Conservation (phyloP, 495 filamentous ascomycete species). For the Penicillium steckii region DNA sequence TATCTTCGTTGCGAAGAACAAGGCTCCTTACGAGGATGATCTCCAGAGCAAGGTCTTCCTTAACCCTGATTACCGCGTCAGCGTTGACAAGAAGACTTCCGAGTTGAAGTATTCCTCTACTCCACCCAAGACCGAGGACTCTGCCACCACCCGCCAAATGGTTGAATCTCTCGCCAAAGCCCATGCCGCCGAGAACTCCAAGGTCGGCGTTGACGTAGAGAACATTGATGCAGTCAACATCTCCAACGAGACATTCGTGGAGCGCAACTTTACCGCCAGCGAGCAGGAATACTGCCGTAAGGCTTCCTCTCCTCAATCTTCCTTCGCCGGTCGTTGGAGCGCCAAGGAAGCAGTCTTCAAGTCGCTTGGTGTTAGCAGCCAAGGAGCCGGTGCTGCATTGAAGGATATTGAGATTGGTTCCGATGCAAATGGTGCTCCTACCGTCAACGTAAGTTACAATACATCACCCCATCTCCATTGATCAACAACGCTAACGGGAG, state of each 20-base stretch:
- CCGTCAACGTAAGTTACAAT: slow-evolving; percentile 70
- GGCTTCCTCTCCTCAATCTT: slow-evolving; percentile 72
- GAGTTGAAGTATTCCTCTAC: slow-evolving; percentile 69
- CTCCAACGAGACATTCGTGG: slow-evolving; percentile 88
- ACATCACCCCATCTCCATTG: neutral
- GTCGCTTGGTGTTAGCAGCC: slow-evolving; percentile 81
- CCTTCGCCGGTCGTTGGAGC: slow-evolving; percentile 91
- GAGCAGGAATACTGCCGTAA: slow-evolving; percentile 85
- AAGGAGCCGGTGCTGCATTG: slow-evolving; percentile 84
- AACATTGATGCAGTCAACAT: slow-evolving; percentile 80
- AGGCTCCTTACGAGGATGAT: slow-evolving; percentile 86
- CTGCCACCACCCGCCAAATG: slow-evolving; percentile 64
- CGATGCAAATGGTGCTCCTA: slow-evolving; percentile 77
- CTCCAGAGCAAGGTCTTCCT: slow-evolving; percentile 85
- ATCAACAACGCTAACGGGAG: slow-evolving; percentile 32
- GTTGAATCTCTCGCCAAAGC: slow-evolving; percentile 76
- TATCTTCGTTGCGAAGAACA: slow-evolving; percentile 91
- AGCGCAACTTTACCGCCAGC: slow-evolving; percentile 84
- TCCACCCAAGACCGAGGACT: slow-evolving; percentile 57
- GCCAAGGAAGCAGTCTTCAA: slow-evolving; percentile 99
- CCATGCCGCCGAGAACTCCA: slow-evolving; percentile 68
- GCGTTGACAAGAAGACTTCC: slow-evolving; percentile 76
- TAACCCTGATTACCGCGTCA: slow-evolving; percentile 89
- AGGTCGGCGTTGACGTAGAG: slow-evolving; percentile 92
- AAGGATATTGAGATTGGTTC: slow-evolving; percentile 91